These are phyloP conservation scores for Fraxinus sp. DNA, from an alignment of 305 asterid genomes.

Conservation along the genomic window DNA sequence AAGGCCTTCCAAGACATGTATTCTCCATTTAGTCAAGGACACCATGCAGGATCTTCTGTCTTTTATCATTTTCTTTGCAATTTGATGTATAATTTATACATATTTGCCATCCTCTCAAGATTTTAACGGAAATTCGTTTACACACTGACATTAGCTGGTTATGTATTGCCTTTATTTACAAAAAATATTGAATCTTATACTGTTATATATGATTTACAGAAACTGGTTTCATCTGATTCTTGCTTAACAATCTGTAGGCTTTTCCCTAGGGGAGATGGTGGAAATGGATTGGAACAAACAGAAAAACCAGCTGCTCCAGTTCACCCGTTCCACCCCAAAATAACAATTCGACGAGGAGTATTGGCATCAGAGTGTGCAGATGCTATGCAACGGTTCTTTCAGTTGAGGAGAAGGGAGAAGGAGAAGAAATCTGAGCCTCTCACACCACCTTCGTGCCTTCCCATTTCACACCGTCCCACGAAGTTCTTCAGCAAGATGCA, in stretches of 20 bases:
- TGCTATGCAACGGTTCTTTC: constrained; percentile 88
- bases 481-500: constrained; percentile 72
- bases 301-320: constrained; percentile 80
- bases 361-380: constrained; percentile 81
- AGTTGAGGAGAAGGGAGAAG: constrained; percentile 66
- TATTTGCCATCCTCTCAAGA: not conserved
- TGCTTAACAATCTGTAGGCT: constrained; percentile 53
- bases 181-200: not conserved
- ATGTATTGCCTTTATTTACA: not conserved
- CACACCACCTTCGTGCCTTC: constrained; percentile 59
- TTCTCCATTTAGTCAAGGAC: not conserved
- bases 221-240: not conserved
- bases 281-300: constrained; percentile 40
- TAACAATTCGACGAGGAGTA: constrained; percentile 68
- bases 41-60: not conserved
- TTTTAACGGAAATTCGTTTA: not conserved
- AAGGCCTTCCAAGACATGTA: not conserved
- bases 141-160: not conserved
- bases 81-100: not conserved
- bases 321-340: constrained; percentile 95
- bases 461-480: constrained; percentile 54
- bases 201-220: not conserved
- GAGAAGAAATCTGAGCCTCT: constrained; percentile 49
- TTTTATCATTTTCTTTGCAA: not conserved
- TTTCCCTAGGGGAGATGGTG: constrained; percentile 71